These are phyloP conservation scores for Cryptococcus sp. DNA, from an alignment of 1,284 basidiomycete genomes.

Conservation along the genomic window DNA sequence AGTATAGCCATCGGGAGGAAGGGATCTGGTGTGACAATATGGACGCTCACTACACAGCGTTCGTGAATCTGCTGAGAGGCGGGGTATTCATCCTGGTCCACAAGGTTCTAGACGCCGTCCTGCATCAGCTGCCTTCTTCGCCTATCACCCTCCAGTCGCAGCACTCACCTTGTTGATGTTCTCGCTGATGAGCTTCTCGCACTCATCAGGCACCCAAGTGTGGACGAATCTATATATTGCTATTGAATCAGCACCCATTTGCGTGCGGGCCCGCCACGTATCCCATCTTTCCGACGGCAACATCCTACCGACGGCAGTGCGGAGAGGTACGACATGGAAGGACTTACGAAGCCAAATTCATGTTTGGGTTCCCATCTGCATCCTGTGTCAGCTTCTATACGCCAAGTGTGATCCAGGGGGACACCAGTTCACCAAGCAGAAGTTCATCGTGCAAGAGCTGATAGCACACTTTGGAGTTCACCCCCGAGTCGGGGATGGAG, in stretches of 20 bases:
- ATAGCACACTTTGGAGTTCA: constrained; percentile 57
- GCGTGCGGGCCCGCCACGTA: background rate
- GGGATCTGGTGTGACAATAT: background rate
- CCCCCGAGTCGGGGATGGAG: constrained; percentile 48
- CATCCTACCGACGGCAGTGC: background rate
- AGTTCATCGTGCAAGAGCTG: constrained; percentile 83
- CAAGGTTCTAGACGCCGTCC: constrained; percentile 59
- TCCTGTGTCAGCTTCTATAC: constrained; percentile 1
- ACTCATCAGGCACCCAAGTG: constrained; percentile 65
- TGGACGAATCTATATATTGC: constrained; percentile 59
- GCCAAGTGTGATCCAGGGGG: background rate
- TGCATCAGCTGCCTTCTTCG: background rate
- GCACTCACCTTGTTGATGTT: constrained; percentile 66
- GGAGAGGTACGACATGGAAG: too few species aligned
- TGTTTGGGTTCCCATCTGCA: constrained; percentile 65
- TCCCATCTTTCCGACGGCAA: background rate
- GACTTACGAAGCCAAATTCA: constrained; percentile 68
- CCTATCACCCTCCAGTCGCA: background rate
- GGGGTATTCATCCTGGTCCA: constrained; percentile 90
- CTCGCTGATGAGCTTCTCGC: constrained; percentile 70
- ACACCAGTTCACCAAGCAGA: constrained; percentile 51
- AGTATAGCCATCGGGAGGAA: constrained; percentile 3
- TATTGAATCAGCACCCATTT: background rate
- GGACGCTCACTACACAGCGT: constrained; percentile 56
- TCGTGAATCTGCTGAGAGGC: constrained; percentile 69